These are phyloP conservation scores for Aphanocladium album DNA, from an alignment of 2,329 filamentous ascomycete species.

Conservation along the genomic window DNA sequence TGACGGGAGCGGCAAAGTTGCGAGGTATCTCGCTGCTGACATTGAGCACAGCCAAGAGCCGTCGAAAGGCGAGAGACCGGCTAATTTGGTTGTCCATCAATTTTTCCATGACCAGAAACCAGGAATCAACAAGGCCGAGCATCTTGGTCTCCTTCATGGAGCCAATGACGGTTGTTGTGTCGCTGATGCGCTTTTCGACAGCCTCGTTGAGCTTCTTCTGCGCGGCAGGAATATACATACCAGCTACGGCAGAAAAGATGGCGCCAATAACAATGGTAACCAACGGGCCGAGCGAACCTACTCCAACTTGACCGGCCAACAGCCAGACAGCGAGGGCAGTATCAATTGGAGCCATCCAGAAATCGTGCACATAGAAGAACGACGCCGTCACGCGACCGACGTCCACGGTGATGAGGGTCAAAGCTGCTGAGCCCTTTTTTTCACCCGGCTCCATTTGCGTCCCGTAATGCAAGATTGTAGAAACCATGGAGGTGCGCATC, in stretches of 20 bases:
- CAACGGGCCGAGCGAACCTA: slow-evolving; percentile 14
- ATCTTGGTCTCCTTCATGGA: slow-evolving; percentile 30
- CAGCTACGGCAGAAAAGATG: neutral
- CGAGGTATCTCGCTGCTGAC: slow-evolving; percentile 13
- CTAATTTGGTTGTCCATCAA: slow-evolving; percentile 19
- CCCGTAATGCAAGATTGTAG: neutral
- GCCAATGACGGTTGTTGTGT: slow-evolving; percentile 24
- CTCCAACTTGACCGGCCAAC: slow-evolving; percentile 12
- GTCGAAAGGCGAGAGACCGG: slow-evolving; percentile 19
- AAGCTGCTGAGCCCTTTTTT: slow-evolving; percentile 4
- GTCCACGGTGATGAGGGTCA: slow-evolving; percentile 15
- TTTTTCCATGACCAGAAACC: slow-evolving; percentile 16
- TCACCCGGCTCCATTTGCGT: neutral
- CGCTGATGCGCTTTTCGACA: slow-evolving; percentile 24
- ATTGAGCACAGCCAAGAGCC: slow-evolving; percentile 14
- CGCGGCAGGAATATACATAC: slow-evolving; percentile 14
- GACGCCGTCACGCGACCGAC: slow-evolving; percentile 4
- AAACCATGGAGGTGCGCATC: neutral
- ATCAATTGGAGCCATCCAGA: slow-evolving; percentile 16
- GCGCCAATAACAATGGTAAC: slow-evolving; percentile 14
- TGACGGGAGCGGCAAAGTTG: slow-evolving; percentile 16
- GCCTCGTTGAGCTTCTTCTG: slow-evolving; percentile 22
- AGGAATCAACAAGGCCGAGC: slow-evolving; percentile 21
- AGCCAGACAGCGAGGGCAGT: slow-evolving; percentile 15
- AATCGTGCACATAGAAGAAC: slow-evolving; percentile 13